Conservation (phyloP, 768 basidiomycete genomes). For the Hericium rajendrae region DNA sequence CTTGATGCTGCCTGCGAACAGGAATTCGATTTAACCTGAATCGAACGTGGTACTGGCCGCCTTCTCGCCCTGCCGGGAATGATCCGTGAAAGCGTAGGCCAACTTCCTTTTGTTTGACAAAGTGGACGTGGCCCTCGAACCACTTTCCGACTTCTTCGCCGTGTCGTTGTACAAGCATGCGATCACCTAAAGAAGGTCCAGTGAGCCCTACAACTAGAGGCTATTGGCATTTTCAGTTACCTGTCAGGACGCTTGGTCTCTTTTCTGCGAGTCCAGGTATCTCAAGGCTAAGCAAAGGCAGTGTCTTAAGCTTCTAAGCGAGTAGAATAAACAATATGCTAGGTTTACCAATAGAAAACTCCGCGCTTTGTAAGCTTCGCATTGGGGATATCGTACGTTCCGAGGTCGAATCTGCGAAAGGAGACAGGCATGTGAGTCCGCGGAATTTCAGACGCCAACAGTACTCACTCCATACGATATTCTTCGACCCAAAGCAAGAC, state of each 20-base stretch:
- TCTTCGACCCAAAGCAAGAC: slow-evolving; percentile 41
- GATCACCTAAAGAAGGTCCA: slow-evolving; percentile 41
- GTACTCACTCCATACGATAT: slow-evolving; percentile 32
- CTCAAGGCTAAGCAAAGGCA: background rate
- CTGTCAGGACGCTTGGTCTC: slow-evolving; percentile 5
- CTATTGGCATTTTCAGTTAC: background rate
- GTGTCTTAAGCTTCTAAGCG: background rate
- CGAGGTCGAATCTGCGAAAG: slow-evolving; percentile 27
- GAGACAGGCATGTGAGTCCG: background rate
- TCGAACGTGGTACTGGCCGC: slow-evolving; percentile 39
- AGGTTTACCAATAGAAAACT: slow-evolving; percentile 5
- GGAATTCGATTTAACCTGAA: slow-evolving; percentile 49
- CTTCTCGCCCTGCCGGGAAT: slow-evolving; percentile 27
- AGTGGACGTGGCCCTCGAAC: slow-evolving; percentile 52
- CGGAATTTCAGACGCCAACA: background rate
- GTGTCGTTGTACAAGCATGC: slow-evolving; percentile 28
- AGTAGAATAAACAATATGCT: background rate
- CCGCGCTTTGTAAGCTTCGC: slow-evolving; percentile 4
- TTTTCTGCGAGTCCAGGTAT: slow-evolving; percentile 15
- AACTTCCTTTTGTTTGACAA: slow-evolving; percentile 22
- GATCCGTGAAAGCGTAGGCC: slow-evolving; percentile 26
- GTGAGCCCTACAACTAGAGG: slow-evolving; percentile 18
- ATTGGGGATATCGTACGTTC: slow-evolving; percentile 12
- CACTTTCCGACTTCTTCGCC: slow-evolving; percentile 34
- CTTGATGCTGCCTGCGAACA: slow-evolving; percentile 46